phyloP scores from a whole-genome alignment of 2,329 filamentous ascomycete genomes.

The Ilyonectria robusta region DNA sequence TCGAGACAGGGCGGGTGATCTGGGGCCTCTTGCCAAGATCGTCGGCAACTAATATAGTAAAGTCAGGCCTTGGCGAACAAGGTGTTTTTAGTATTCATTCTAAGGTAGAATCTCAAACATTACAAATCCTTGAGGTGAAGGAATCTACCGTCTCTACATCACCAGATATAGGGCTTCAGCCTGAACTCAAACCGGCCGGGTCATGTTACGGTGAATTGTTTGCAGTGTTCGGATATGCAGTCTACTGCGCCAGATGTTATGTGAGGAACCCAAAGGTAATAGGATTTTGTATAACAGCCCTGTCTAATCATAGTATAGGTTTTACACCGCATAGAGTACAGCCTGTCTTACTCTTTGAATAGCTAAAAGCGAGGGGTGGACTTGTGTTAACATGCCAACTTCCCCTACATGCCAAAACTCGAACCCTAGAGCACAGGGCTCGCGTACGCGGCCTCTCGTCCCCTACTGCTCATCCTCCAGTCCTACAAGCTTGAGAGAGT shows the following conservation, averaged over 20 bases:
- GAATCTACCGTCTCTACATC: not conserved
- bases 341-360: not conserved
- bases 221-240: not conserved
- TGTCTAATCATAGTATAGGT: not conserved
- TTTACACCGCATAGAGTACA: not conserved
- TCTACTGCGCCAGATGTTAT: not conserved
- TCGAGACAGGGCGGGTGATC: slow-evolving; percentile 1
- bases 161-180: not conserved
- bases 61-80: not conserved
- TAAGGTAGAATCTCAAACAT: not conserved
- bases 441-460: not conserved
- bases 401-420: not conserved
- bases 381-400: not conserved
- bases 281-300: not conserved
- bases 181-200: not conserved
- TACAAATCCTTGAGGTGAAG: not conserved
- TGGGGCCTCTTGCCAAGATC: not conserved
- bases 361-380: not conserved
- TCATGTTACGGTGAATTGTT: not conserved
- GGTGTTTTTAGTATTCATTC: not conserved
- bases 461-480: not conserved
- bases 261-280: not conserved
- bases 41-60: not conserved
- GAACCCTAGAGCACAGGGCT: not conserved
- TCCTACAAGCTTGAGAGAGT: not conserved